These are phyloP conservation scores for Kodamaea sp. DNA, from an alignment of 1,139 yeast genomes.

Conservation along the genomic window DNA sequence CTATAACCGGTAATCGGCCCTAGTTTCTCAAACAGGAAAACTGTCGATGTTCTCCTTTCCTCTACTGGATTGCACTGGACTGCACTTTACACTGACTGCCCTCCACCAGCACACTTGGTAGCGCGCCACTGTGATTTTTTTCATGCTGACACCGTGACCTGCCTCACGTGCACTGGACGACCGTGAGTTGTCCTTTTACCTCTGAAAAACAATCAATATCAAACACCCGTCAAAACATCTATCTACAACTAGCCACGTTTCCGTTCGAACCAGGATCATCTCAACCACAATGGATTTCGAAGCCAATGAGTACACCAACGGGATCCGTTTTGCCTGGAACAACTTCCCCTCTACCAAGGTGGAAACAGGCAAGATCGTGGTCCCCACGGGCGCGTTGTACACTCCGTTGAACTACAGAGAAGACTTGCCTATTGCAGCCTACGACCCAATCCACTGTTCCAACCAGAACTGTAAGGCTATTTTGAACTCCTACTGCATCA, in stretches of 20 bases:
- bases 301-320: conserved; percentile 53
- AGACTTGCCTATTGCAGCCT: conserved; percentile 77
- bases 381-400: conserved; percentile 92
- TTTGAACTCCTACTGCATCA: conserved; percentile 83
- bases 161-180: conserved; percentile 10
- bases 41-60: no score
- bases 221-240: conserved; percentile 4
- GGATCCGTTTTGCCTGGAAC: conserved; percentile 53
- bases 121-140: no score
- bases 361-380: conserved; percentile 90
- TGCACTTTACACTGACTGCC: no score
- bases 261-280: background rate
- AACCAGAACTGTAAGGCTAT: conserved; percentile 79
- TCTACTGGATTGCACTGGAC: no score
- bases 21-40: no score
- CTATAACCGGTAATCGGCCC: no score
- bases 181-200: conserved; percentile 12
- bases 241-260: conserved; percentile 1
- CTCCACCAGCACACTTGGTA: no score
- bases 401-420: conserved; percentile 86
- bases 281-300: conserved; percentile 41
- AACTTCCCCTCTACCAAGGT: conserved; percentile 78
- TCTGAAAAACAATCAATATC: conserved; percentile 6
- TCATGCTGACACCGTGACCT: no score
- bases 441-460: conserved; percentile 89